Conservation (phyloP, 2,329 filamentous ascomycete genomes). For the Penicillium sp. region DNA sequence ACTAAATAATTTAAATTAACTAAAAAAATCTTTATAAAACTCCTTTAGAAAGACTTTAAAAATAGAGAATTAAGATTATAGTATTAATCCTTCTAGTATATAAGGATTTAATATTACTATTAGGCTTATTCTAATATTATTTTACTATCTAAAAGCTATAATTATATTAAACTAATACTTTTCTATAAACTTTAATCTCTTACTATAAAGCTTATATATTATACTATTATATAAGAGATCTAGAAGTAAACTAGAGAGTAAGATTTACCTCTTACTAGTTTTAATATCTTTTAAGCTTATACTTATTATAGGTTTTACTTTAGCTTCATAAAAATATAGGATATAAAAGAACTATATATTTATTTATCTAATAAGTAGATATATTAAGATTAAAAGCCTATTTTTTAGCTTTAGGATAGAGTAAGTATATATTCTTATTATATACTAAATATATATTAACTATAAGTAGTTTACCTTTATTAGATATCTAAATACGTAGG, state of each 20-base stretch:
- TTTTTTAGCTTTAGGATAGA: neutral
- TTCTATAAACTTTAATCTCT: neutral
- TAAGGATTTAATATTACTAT: too few species aligned
- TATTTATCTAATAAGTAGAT: neutral
- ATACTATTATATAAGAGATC: neutral
- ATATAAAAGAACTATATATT: neutral
- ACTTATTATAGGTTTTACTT: too few species aligned
- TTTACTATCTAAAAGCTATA: too few species aligned
- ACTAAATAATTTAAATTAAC: neutral
- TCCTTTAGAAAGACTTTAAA: neutral
- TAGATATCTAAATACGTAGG: neutral
- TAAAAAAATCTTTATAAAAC: neutral
- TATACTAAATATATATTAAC: constrained; percentile 2
- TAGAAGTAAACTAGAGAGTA: neutral
- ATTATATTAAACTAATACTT: too few species aligned
- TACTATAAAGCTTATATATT: neutral
- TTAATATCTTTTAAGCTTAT: too few species aligned
- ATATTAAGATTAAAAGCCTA: neutral
- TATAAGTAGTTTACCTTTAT: neutral
- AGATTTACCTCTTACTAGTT: too few species aligned
- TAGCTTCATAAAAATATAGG: neutral
- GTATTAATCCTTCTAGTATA: too few species aligned
- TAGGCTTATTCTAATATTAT: too few species aligned
- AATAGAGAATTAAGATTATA: too few species aligned
- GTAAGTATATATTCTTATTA: neutral